Evolutionary conservation across 1,284 basidiomycete species (phyloP).

Genomic region (Bjerkandera adusta): DNA sequence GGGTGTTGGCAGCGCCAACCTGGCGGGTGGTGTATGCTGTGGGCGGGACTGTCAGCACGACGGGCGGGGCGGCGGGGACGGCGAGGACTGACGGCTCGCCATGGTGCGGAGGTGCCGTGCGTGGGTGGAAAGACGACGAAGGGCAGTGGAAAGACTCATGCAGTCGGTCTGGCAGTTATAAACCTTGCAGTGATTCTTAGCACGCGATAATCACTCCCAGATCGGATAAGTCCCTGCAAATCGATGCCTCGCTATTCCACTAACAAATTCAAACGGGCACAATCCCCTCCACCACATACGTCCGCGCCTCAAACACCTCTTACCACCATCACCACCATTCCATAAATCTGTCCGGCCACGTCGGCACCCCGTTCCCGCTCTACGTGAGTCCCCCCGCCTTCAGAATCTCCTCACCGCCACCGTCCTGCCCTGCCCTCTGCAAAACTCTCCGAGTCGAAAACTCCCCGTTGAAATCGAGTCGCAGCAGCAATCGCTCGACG

Average conservation of each 20-base stretch:
- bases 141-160: conserved; percentile 30
- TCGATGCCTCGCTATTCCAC: background rate
- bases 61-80: conserved; percentile 4
- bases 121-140: conserved; percentile 55
- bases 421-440: conserved; percentile 22
- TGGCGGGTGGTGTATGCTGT: conserved; percentile 75
- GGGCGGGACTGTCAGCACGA: conserved; percentile 17
- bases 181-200: conserved; percentile 11
- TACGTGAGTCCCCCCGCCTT: conserved; percentile 34
- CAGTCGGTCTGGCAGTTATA: conserved; percentile 16
- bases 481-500: conserved; percentile 77
- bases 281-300: background rate
- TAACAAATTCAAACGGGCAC: conserved; percentile 5
- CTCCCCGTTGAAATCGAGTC: conserved; percentile 83
- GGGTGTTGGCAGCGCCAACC: conserved; percentile 88
- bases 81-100: conserved; percentile 51
- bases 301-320: background rate
- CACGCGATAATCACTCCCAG: conserved; percentile 15
- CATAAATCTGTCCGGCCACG: conserved; percentile 1
- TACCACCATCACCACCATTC: background rate
- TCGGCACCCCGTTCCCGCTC: conserved; percentile 3
- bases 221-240: conserved; percentile 14
- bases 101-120: conserved; percentile 58
- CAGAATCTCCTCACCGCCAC: conserved; percentile 43
- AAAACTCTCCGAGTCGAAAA: conserved; percentile 55